These are phyloP conservation scores for Trichophyton rubrum DNA, from an alignment of 2,329 filamentous ascomycete genomes.

Conservation along the genomic window DNA sequence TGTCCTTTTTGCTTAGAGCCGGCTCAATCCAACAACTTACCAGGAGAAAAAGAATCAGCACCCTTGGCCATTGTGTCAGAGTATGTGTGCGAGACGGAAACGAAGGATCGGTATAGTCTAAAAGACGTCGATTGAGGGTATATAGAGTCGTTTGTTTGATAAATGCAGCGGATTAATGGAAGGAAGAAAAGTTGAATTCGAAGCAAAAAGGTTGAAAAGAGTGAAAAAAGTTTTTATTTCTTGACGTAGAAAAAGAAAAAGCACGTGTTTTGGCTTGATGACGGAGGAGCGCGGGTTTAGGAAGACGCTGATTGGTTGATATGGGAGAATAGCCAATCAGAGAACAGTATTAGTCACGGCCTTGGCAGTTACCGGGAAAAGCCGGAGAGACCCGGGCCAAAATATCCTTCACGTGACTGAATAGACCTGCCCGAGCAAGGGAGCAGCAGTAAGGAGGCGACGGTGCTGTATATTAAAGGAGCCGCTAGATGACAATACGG, in stretches of 20 bases:
- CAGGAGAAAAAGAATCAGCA: slow-evolving; percentile 28
- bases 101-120: slow-evolving; percentile 17
- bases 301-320: slow-evolving; percentile 6
- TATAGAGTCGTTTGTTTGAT: slow-evolving; percentile 8
- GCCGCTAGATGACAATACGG: neutral
- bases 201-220: slow-evolving; percentile 7
- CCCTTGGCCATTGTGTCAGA: slow-evolving; percentile 34
- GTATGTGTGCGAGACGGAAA: neutral
- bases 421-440: neutral
- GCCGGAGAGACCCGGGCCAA: neutral
- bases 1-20: neutral
- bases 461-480: too few species aligned
- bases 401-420: neutral
- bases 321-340: neutral
- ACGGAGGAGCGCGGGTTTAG: neutral
- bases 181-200: slow-evolving; percentile 7
- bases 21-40: slow-evolving; percentile 26
- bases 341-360: neutral
- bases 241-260: neutral
- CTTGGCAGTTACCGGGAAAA: neutral
- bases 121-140: slow-evolving; percentile 19
- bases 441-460: too few species aligned
- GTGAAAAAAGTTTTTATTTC: neutral
- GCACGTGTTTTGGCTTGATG: neutral
- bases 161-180: slow-evolving; percentile 8